Base-by-base conservation (phyloP, 1,284 basidiomycete genomes). In the Ganoderma leucocontextum region DNA sequence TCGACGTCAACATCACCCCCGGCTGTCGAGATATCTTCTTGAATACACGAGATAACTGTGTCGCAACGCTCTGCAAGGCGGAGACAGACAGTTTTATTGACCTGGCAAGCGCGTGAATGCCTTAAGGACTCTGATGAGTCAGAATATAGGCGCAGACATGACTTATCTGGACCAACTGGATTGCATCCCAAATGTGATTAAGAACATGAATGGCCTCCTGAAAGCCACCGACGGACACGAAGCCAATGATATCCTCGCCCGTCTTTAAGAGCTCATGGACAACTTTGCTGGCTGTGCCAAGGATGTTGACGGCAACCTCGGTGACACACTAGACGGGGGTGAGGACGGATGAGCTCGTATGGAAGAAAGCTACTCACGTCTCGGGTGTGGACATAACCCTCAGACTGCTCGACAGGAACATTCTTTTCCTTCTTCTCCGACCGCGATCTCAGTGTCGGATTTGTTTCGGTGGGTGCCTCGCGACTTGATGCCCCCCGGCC, bases 111-210 rank as follows among this genome's bases (percentile, higher is more conserved):
- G 9, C 2, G 29, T 29, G 13, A 13, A 35, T 29, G 13, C 6
- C 4, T 60, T 41, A 25, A 22, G 38, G 10, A 29, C 17, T 29
- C 29, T 29, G 29, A 29, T 29, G 29, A 29, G 13, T 63, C 9
- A 57, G 62, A 55, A n/a, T 36, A 63, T 49, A 25, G 63, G 60
- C 63, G 60, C 62, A 60, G 52, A 58, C 29, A 33, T 44, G 7
- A 81, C 88, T 74, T 70, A 92, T 91, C 70, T 92, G 89, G 33
- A 92, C 88, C 41, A 79, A 71, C 60, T 89, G 82, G 29, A 89
- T 79, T 0, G 87, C 81, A 64, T 89, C 85, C 91, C 91, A 92
- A 29, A 92, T 89, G 17, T 78, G 78, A 22, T 91, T 70, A 42
- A 92, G 75, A 6, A 84, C 83, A 44, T 78, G 80, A 0, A 88